Evolutionary conservation across 129 eudicot genomes (phyloP), one percentile per base, ranked within the genome.

Genomic region (Logfia minima): DNA sequence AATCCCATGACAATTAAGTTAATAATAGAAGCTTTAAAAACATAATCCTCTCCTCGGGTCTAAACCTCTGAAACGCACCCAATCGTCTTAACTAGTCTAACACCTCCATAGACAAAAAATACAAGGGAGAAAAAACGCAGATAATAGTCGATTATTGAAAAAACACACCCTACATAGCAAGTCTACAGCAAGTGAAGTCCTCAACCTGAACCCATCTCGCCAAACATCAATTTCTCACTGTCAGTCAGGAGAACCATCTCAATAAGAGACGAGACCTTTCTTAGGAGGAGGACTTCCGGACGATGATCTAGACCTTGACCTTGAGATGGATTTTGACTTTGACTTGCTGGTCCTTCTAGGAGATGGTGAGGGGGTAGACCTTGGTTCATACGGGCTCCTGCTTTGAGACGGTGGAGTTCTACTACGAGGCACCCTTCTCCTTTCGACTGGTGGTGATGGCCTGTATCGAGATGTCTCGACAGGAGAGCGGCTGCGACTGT

Each of bases 231-330:
- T 24, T 65, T 34, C 45, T 65, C 45, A 87, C 24, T 24, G 26
- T 24, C 26, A 91, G 71, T 94, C 96, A 0, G 98, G 97, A 62
- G 97, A 91, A n/a, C 89, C 97, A 77, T 95, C 99, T 11, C 88
- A 96, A 80, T 95, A 95, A 4, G 99, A 91, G 73, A 95, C 97
- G 19, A 95, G 79, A 34, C 97, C 96, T 63, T 83, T 81, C 88
- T 85, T 92, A 45, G 82, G 82, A 41, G 87, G 89, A 4, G 92
- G 91, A 68, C 98, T 93, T 56, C 83, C 89, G 14, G 96, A 91
- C 5, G 92, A 84, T 13, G 97, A 89, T 75, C 88, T 76, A 17
- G 97, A 85, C 64, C 85, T 86, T 18, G 79, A 82, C 37, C 78
- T 83, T 0, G 84, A 80, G 55, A n/a, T 8, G 4, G 80, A 76